Base-by-base conservation (phyloP, 495 filamentous ascomycete species). In the Trichocladium antarcticum region DNA sequence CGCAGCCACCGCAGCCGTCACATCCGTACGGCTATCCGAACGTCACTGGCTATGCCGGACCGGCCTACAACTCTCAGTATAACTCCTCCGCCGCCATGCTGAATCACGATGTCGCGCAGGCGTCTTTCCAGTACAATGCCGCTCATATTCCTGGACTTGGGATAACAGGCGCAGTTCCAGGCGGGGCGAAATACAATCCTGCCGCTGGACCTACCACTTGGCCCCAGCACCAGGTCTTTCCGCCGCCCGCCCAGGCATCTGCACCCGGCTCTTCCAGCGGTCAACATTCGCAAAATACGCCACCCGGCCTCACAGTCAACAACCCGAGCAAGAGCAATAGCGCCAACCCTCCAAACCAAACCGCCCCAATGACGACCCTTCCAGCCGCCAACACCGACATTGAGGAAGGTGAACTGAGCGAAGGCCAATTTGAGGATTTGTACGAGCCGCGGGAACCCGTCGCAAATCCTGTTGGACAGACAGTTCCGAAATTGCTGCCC, bases 331-430 rank as follows among this genome's bases (percentile, higher is more conserved):
- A 31, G 20, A 11, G 9, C 40, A 36, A 31, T 21, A 11, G 10
- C 40, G 39, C 40, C 28, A 9, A 41, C 11, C 17, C 40, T 16
- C n/a, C n/a, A 6, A 42, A 34, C 16, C 64, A 59, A 6, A 27
- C 48, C 5, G 51, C 32, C 9, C 51, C 54, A 16, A 27, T 17
- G 20, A 39, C 38, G 29, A 46, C 57, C 16, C 35, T 42, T 0
- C 48, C 57, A 27, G 34, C 51, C 39, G 32, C 52, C 24, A 40
- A 56, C n/a, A 42, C 43, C 36, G 54, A 63, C 20, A 71, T 75
- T 28, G 85, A 92, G 51, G 85, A 89, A 57, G 84, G 83, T 1
- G 85, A 89, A 57, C 57, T 89, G 15, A 85, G 81, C 54, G 84
- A 88, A 50, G 73, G 70, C 0, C 80, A 81, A 54, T 74, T 68